phyloP scores from a whole-genome alignment of 2,329 filamentous ascomycete species.

The Plectosphaerella cucumerina region DNA sequence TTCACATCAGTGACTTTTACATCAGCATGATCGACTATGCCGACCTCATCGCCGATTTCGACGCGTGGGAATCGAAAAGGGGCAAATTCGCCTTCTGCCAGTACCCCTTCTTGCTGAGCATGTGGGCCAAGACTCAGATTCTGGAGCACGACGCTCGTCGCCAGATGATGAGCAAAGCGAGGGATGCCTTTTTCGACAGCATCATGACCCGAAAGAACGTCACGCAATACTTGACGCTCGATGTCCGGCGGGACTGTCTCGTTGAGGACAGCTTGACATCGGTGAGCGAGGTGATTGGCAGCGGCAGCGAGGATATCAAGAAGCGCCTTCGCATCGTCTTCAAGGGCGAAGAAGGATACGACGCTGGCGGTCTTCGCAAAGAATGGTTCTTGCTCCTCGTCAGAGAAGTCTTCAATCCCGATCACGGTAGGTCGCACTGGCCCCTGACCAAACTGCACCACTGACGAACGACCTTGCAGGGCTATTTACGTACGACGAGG shows the following conservation, averaged over 20 bases:
- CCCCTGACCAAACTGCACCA: not conserved
- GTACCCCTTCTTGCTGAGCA: constrained; percentile 86
- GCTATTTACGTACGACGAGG: constrained; percentile 89
- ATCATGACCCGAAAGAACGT: constrained; percentile 72
- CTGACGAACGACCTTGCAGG: constrained; percentile 42
- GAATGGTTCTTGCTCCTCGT: constrained; percentile 92
- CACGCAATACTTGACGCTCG: constrained; percentile 73
- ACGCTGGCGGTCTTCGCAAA: constrained; percentile 84
- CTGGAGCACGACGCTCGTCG: constrained; percentile 82
- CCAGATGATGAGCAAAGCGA: constrained; percentile 84
- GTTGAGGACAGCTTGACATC: constrained; percentile 83
- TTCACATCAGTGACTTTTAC: constrained; percentile 84
- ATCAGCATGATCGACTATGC: constrained; percentile 80
- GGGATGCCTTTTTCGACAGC: constrained; percentile 87
- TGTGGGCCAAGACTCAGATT: constrained; percentile 88
- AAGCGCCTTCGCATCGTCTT: constrained; percentile 86
- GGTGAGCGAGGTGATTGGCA: constrained; percentile 80
- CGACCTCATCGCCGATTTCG: constrained; percentile 83
- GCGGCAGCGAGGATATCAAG: constrained; percentile 80
- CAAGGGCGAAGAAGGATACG: constrained; percentile 82
- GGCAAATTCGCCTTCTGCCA: constrained; percentile 84
- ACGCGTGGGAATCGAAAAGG: constrained; percentile 74
- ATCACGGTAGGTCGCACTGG: constrained; percentile 63
- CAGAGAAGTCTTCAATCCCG: constrained; percentile 84
- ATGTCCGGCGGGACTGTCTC: constrained; percentile 77